These are phyloP conservation scores for Salix suchowensis DNA, from an alignment of 345 rosid genomes.

Conservation along the genomic window DNA sequence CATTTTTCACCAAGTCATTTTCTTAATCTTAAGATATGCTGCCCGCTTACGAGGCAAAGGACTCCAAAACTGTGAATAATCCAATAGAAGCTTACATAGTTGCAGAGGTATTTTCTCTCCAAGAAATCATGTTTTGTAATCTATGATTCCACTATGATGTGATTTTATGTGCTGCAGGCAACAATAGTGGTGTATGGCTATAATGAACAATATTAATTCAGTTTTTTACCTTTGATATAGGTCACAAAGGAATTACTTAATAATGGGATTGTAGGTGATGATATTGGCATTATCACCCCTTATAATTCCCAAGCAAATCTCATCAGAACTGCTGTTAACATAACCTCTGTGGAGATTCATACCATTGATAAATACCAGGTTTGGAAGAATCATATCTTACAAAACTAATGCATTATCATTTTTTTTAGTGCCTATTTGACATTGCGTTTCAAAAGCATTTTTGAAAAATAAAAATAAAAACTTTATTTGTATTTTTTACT, in stretches of 20 bases:
- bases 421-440: not conserved
- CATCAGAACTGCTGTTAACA: constrained; percentile 40
- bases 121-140: not conserved
- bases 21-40: constrained; percentile 50
- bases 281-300: constrained; percentile 90
- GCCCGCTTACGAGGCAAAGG: constrained; percentile 73
- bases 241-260: constrained; percentile 51
- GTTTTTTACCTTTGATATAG: constrained; percentile 28
- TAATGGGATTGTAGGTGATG: constrained; percentile 61
- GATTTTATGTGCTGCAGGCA: not conserved
- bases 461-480: too few relatives aligned
- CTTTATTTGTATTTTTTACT: too few relatives aligned
- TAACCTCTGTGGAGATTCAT: constrained; percentile 70
- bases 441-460: too few relatives aligned
- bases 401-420: not conserved
- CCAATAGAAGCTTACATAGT: constrained; percentile 81
- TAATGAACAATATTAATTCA: not conserved
- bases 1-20: constrained; percentile 12
- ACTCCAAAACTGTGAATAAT: constrained; percentile 63
- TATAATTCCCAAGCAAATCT: constrained; percentile 87
- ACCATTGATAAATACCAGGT: constrained; percentile 99
- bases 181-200: not conserved
- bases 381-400: constrained; percentile 4
- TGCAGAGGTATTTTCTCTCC: constrained; percentile 49
- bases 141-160: not conserved